phyloP scores from a whole-genome alignment of 192 early-diverging fungal species.

The Fimicolochytrium jonesii region DNA sequence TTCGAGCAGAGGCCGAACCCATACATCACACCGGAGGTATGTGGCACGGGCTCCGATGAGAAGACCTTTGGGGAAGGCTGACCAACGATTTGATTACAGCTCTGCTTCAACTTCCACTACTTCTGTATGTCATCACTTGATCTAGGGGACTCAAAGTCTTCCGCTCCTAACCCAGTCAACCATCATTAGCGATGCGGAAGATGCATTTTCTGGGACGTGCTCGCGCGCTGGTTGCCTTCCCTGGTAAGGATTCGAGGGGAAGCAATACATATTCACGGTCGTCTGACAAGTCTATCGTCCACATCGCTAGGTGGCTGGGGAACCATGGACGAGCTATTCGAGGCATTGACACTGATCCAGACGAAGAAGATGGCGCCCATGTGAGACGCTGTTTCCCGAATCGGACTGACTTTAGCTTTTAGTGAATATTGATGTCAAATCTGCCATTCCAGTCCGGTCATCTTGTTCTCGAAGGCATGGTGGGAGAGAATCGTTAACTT shows the following conservation, averaged over 20 bases:
- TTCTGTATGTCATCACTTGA: conserved; percentile 22
- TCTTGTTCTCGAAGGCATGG: conserved; percentile 32
- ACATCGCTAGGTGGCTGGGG: conserved; percentile 26
- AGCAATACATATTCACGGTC: background rate
- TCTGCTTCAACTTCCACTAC: conserved; percentile 37
- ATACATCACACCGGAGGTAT: conserved; percentile 32
- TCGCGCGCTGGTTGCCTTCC: conserved; percentile 31
- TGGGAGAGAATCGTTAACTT: conserved; percentile 30
- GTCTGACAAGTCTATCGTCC: too few species aligned
- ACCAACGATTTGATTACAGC: too few species aligned
- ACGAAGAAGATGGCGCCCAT: conserved; percentile 35
- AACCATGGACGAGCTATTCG: conserved; percentile 40
- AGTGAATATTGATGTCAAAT: too few species aligned
- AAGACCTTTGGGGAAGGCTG: too few species aligned
- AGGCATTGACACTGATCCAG: conserved; percentile 36
- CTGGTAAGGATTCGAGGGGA: conserved; percentile 1
- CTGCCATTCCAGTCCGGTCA: conserved; percentile 24
- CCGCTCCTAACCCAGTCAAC: background rate
- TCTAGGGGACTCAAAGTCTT: too few species aligned
- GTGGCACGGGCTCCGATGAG: background rate
- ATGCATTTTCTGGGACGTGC: conserved; percentile 38
- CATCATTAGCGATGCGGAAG: conserved; percentile 26
- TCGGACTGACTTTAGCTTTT: too few species aligned
- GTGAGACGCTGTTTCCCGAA: too few species aligned
- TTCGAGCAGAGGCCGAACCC: conserved; percentile 34